Evolutionary conservation across 2,329 filamentous ascomycete genomes (phyloP).

Genomic region (Colletotrichum spaethianum): DNA sequence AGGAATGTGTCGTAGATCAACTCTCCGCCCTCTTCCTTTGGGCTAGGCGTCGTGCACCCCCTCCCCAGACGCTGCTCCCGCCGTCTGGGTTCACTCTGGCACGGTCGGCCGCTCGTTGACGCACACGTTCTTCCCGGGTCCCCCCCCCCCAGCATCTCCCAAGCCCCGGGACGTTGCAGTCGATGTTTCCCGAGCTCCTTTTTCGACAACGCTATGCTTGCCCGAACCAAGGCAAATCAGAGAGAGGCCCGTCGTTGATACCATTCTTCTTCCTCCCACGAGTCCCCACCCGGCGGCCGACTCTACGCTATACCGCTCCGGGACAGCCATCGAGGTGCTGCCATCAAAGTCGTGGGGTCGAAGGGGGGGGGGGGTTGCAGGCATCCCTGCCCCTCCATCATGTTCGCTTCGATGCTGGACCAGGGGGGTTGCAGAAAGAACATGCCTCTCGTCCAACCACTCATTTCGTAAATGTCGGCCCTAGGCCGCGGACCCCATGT

Average conservation of each 20-base stretch:
- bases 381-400: too few relatives aligned
- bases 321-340: slow-evolving; percentile 13
- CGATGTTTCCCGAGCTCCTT: not conserved
- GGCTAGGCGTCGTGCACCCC: too few relatives aligned
- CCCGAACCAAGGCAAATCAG: not conserved
- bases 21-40: too few relatives aligned
- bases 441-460: not conserved
- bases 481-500: not conserved
- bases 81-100: not conserved
- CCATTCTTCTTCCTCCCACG: not conserved
- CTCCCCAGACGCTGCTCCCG: not conserved
- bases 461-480: not conserved
- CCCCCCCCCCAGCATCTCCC: too few relatives aligned
- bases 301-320: slow-evolving; percentile 21
- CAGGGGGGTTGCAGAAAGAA: not conserved
- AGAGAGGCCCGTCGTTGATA: not conserved
- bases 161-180: not conserved
- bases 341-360: not conserved
- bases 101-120: not conserved
- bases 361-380: not conserved
- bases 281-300: slow-evolving; percentile 27
- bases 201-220: not conserved
- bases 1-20: not conserved
- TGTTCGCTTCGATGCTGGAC: not conserved
- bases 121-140: too few relatives aligned